Percentiles rank a stretch among this genome's conserved stretches.
Evolutionary conservation across 345 rosid species (phyloP).

Genomic region (Eucalyptus marginata): DNA sequence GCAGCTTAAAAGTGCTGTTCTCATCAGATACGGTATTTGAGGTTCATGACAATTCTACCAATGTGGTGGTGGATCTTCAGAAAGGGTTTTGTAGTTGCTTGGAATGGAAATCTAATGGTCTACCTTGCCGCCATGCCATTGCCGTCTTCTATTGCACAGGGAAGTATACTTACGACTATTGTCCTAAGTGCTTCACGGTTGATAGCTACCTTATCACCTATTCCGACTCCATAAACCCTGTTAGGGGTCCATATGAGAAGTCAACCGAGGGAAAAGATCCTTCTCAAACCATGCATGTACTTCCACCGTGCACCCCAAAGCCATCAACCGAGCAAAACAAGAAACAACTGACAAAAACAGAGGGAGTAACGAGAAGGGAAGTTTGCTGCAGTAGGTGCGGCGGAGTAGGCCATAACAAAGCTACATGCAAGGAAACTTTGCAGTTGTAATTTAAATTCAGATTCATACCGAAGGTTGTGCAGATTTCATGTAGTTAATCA

Average conservation of each 20-base stretch:
- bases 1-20: constrained; percentile 44
- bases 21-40: constrained; percentile 80
- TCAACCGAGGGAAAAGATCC: constrained; percentile 13
- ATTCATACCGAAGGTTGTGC: neutral
- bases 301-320: constrained; percentile 43
- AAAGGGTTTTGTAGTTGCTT: constrained; percentile 63
- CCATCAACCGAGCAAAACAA: constrained; percentile 27
- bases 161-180: constrained; percentile 43
- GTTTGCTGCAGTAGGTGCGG: constrained; percentile 67
- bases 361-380: constrained; percentile 32
- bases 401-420: constrained; percentile 78
- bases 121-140: constrained; percentile 79
- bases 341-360: constrained; percentile 24
- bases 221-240: constrained; percentile 34
- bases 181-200: constrained; percentile 47
- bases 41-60: constrained; percentile 62
- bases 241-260: neutral
- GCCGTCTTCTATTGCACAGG: constrained; percentile 56
- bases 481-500: neutral
- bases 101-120: constrained; percentile 56
- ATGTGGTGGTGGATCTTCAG: constrained; percentile 66
- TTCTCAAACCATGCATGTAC: constrained; percentile 18
- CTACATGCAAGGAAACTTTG: constrained; percentile 53
- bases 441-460: neutral
- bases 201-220: constrained; percentile 46